Evolutionary conservation across 305 asterid species (phyloP).

Genomic region (Fraxinus greggii): DNA sequence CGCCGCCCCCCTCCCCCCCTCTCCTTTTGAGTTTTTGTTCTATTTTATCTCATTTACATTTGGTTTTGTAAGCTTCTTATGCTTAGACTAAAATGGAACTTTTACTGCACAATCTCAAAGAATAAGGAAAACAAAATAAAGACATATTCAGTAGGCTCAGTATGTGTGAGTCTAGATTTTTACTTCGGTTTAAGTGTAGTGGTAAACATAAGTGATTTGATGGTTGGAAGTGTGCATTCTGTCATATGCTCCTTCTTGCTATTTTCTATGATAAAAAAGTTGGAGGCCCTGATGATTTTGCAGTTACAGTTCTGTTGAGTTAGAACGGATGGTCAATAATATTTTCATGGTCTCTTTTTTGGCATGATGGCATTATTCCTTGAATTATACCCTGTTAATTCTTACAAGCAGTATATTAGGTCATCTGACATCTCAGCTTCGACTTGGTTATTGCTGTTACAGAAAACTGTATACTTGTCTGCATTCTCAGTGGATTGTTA

Average conservation of each 20-base stretch:
- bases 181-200: neutral
- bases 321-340: neutral
- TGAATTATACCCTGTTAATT: neutral
- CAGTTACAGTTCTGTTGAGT: neutral
- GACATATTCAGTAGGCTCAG: slow-evolving; percentile 13
- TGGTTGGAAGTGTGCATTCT: neutral
- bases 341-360: slow-evolving; percentile 7
- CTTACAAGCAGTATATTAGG: neutral
- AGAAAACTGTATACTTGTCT: neutral
- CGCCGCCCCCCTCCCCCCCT: neutral
- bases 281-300: neutral
- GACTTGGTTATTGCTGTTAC: neutral
- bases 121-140: neutral
- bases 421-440: neutral
- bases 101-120: neutral
- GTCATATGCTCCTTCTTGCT: neutral
- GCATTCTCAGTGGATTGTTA: neutral
- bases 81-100: neutral
- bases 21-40: neutral
- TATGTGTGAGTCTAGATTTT: neutral
- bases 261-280: neutral
- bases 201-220: neutral
- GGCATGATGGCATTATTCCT: neutral
- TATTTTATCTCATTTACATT: neutral
- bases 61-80: neutral